A percentile compares a stretch with the other conserved stretches of the same genome.
Evolutionary conservation across 2,329 filamentous ascomycete genomes (phyloP).

Genomic region (Phialocephala sp.): DNA sequence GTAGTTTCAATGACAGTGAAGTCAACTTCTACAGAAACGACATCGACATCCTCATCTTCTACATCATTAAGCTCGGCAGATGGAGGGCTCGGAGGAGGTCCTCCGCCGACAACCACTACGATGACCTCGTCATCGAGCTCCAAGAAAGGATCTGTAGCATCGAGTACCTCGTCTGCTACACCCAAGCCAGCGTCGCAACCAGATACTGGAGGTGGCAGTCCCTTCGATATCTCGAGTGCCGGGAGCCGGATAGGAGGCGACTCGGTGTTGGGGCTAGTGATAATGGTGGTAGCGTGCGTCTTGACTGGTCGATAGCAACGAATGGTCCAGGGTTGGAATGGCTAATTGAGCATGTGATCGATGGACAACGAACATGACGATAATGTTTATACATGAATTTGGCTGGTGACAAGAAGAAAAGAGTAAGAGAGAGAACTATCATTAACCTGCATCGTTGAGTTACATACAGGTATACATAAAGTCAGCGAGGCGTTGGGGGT

Average conservation of each 20-base stretch:
- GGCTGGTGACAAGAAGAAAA: not conserved
- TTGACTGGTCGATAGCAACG: conserved; percentile 29
- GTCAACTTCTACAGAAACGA: not conserved
- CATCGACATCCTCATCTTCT: conserved; percentile 12
- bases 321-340: conserved; percentile 21
- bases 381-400: conserved; percentile 11
- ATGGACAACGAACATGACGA: not conserved
- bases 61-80: conserved; percentile 17
- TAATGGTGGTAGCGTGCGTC: conserved; percentile 23
- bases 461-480: conserved; percentile 1
- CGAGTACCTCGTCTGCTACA: conserved; percentile 17
- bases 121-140: conserved; percentile 16
- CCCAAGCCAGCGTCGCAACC: conserved; percentile 12
- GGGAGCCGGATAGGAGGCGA: conserved; percentile 20
- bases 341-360: not conserved
- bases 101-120: conserved; percentile 17
- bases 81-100: conserved; percentile 8
- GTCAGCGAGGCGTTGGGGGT: conserved; percentile 7
- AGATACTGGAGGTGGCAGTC: conserved; percentile 32
- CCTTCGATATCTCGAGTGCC: conserved; percentile 35
- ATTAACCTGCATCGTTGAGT: conserved; percentile 7
- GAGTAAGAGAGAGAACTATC: not conserved
- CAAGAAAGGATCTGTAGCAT: conserved; percentile 13
- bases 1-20: conserved; percentile 12
- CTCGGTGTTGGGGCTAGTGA: conserved; percentile 19